These are phyloP conservation scores for Blastobotrys buckinghamii DNA, from an alignment of 1,139 yeast genomes.

Conservation along the genomic window DNA sequence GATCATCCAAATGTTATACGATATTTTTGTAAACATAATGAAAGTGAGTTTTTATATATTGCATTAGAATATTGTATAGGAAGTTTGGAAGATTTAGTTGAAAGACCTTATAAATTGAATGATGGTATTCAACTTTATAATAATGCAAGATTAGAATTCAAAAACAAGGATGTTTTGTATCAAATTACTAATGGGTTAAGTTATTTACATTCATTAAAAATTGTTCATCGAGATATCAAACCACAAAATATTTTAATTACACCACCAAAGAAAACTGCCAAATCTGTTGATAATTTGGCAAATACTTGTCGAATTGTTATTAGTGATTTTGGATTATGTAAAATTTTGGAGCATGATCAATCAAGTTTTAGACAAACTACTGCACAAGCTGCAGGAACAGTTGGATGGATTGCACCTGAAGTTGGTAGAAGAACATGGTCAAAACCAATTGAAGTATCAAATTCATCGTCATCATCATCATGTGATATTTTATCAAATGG, in stretches of 20 bases:
- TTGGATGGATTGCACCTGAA: slow-evolving; percentile 99
- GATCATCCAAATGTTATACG: slow-evolving; percentile 94
- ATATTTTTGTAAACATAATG: slow-evolving; percentile 85
- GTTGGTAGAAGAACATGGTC: slow-evolving; percentile 29
- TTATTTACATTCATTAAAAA: slow-evolving; percentile 82
- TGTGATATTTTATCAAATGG: slow-evolving; percentile 32
- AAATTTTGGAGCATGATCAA: slow-evolving; percentile 84
- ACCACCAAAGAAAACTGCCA: slow-evolving; percentile 49
- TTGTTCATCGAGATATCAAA: slow-evolving; percentile 91
- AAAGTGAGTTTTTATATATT: slow-evolving; percentile 82
- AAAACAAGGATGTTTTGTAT: slow-evolving; percentile 51
- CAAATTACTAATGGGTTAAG: slow-evolving; percentile 84
- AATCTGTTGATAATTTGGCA: slow-evolving; percentile 21
- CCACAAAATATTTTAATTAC: slow-evolving; percentile 94
- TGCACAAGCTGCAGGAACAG: slow-evolving; percentile 91
- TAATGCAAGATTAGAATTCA: slow-evolving; percentile 33
- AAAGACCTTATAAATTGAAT: slow-evolving; percentile 31
- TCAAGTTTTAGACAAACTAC: slow-evolving; percentile 90
- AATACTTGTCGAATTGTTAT: slow-evolving; percentile 53
- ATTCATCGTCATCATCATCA: slow-evolving; percentile 10
- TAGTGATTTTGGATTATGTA: slow-evolving; percentile 94
- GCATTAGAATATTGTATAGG: slow-evolving; percentile 91
- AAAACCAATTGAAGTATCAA: background rate
- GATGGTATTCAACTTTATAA: slow-evolving; percentile 16
- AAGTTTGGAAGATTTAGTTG: slow-evolving; percentile 74